Conservation (phyloP, 2,329 filamentous ascomycete species). For the Colletotrichum cereale region DNA sequence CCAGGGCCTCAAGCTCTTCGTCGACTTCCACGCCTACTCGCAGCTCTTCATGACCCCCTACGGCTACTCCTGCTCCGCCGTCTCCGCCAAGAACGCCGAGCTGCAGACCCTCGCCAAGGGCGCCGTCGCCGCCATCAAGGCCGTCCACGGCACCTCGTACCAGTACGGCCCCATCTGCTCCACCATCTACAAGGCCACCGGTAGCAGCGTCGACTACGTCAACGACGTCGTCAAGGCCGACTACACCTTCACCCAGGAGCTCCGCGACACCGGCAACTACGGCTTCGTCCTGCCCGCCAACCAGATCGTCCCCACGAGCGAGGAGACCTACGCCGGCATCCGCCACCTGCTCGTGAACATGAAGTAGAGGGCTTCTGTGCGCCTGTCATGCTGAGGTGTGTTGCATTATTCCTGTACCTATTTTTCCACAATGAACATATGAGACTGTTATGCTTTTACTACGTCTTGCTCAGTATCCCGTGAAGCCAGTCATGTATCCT, state of each 20-base stretch:
- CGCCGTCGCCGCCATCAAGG: conserved; percentile 63
- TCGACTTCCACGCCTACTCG: conserved; percentile 70
- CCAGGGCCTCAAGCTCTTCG: conserved; percentile 65
- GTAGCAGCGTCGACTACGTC: conserved; percentile 60
- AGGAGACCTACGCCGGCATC: conserved; percentile 62
- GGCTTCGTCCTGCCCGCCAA: conserved; percentile 58
- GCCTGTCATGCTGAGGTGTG: neutral
- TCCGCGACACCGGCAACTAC: conserved; percentile 51
- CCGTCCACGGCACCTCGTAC: conserved; percentile 55
- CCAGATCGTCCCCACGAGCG: conserved; percentile 58
- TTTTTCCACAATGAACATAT: neutral
- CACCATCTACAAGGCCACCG: conserved; percentile 70
- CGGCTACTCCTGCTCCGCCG: conserved; percentile 68
- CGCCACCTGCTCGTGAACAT: conserved; percentile 68
- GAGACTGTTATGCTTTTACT: no score
- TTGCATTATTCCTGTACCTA: neutral
- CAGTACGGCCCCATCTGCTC: conserved; percentile 66
- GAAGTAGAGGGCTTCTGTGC: conserved; percentile 43
- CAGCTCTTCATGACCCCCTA: conserved; percentile 67
- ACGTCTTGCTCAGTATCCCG: neutral
- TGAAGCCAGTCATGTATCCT: neutral
- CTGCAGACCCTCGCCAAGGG: conserved; percentile 62
- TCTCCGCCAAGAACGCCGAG: conserved; percentile 59
- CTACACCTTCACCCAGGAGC: conserved; percentile 56
- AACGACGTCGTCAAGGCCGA: conserved; percentile 57